Evolutionary conservation across 2,329 filamentous ascomycete species (phyloP), one percentile per base, ranked within the genome.

Genomic region (Aspergillus ustus): DNA sequence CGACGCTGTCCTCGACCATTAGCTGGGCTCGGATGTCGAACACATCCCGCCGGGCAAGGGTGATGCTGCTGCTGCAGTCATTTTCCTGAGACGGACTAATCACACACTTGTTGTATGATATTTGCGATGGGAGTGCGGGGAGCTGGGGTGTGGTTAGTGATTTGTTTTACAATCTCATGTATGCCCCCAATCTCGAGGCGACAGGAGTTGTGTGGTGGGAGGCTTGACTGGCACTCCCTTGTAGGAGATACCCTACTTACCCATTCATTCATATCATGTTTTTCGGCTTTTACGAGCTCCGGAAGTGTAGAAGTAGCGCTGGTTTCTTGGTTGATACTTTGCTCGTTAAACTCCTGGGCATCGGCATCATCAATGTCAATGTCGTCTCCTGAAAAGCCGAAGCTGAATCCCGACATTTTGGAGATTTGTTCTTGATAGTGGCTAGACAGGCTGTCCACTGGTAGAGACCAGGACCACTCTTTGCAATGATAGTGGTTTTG

Each of bases 1-100:
- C 79, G 11, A 76, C 71, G 63, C 75, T 69, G 60, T 79, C 77
- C 69, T 89, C 87, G 43, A 85, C 84, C 83, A 89, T 87, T 44
- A 89, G 77, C 69, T 89, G 87, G 1, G 87, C 79, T 28, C 85
- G 83, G 43, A 89, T 83, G 67, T 89, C 87, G 74, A 87, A 88
- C 51, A 89, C 78, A 62, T 88, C 85, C 52, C 87, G 82, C 40
- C 86, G 83, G 1, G 84, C 84, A 28, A 88, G 74, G 25, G 65
- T 66, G 15, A 28, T 17, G 22, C 17, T 43, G 15, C 13, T 51
- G 45, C 62, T 22, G n/a, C 37, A 48, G 31, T 57, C 19, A 63
- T 28, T 13, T 28, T 15, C 61, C 52, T 66, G 60, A 9, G 64
- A 45, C 20, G 57, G 73, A 71, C 22, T 78, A 76, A 85, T 79